Evolutionary conservation across 2,329 filamentous ascomycete genomes (phyloP), one percentile per base, ranked within the genome.

Genomic region (Fusarium beomiforme): DNA sequence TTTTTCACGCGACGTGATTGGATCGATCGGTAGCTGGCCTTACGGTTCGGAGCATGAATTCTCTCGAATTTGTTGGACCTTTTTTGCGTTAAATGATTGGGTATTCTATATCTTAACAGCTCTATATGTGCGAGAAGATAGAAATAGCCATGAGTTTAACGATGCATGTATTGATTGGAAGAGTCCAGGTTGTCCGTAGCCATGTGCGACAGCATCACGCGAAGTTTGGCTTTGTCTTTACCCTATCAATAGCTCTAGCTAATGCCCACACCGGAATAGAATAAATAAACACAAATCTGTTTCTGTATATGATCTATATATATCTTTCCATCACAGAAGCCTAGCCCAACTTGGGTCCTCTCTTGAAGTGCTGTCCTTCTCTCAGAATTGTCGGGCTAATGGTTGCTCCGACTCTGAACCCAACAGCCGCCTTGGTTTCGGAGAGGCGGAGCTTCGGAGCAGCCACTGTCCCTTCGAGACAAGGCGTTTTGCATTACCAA

Each of bases 1-100:
- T 54, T 42, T 54, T 59, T 26, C 29, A 11, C 1, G 36, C 13
- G 14, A 17, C 19, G 13, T 59, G 56, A 54, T 54, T 59, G 56
- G 46, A 17, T 26, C 14, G 8, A 11, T 4, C 23, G 8, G 13
- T 17, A 2, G 8, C 14, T 17, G 14, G 8, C n/a, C 12, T 26
- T 5, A 4, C 19, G 5, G 13, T 4, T 2, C 33, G 33, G 49
- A 5, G 39, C 3, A 51, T 51, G 5, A 21, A 41, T n/a, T 13
- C 8, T 19, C n/a, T n/a, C n/a, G 8, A 9, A 10, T 31, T 19
- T 11, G 10, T 17, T n/a, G 29, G 42, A 37, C 36, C 54, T 8
- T 26, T 57, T 57, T 23, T 16, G 10, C 12, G 31, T 14, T 12
- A 3, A 23, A 29, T 37, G 5, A 50, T 57, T 57, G 54, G 42